Evolutionary conservation across 2,329 filamentous ascomycete species (phyloP), one percentile per base, ranked within the genome.

Genomic region (Chaetomiaceae sp.): DNA sequence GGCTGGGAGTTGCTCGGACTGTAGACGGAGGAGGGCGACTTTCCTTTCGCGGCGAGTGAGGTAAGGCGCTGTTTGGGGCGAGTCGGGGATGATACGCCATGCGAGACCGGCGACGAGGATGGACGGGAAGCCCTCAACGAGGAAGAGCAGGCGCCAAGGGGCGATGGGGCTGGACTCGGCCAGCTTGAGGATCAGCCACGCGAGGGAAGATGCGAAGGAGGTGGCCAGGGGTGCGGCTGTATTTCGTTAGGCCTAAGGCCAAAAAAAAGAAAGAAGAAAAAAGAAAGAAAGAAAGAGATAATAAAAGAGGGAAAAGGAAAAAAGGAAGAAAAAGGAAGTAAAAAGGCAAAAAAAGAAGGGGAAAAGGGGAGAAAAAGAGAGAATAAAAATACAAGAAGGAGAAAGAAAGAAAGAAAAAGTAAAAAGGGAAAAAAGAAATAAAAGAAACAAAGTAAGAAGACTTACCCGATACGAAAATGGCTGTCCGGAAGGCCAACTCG

Each of bases 41-140:
- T 83, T 83, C 60, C 82, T 80, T 69, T 89, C 79, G 3, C 84
- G 78, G 23, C 70, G 69, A 4, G 77, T 83, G 36, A 89, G 78
- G 64, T 84, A 89, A 5, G 69, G 65, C 1, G 85, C 84, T n/a
- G 74, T 81, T 19, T 79, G 75, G 0, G 90, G 90, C 0, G 82
- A 81, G 70, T 95, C 90, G 0, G 91, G 90, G 47, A 95, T 83
- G 64, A 85, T 74, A 49, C 77, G 75, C 85, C 84, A 95, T 12
- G 89, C 87, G 58, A 85, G 76, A 0, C 87, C 82, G 6, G 88
- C 85, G 12, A 88, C 81, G 8, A 95, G 57, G 39, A 95, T 79
- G 23, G 87, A 90, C 1, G 91, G 91, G 56, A 95, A 92, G 1
- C 90, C 91, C 68, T 95, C 91, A 12, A 92, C 62, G 7, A 95